Base-by-base conservation (phyloP, 192 early-diverging fungal genomes). In the Neocallimastix lanati region DNA sequence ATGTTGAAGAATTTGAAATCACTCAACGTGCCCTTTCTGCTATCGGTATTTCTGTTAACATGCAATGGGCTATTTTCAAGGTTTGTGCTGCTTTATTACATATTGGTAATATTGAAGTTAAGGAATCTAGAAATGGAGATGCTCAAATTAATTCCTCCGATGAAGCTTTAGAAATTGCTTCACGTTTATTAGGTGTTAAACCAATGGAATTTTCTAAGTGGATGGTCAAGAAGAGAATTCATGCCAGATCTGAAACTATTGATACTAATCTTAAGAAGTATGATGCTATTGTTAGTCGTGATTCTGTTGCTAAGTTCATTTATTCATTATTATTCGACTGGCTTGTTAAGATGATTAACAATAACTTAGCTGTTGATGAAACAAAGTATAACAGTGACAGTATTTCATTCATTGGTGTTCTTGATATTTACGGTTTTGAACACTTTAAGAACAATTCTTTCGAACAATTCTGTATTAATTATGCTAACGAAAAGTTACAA, bases 361-460 rank as follows among this genome's bases (percentile, higher is more conserved):
- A 83, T 67, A 93, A 93, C 84, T 88, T 99, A 76, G 30, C 30
- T 33, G 30, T 33, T 33, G 30, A 33, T 33, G 30, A 33, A 33
- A 80, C 82, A 12, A 33, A 33, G 30, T 33, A 33, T 11, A 33
- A 33, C 30, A 78, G 81, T n/a, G 82, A 84, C 13, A 80, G 79
- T 12, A 33, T 33, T 33, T 90, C 90, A 29, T 98, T 99, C 82
- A 99, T 99, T 83, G 97, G 97, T 87, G 97, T 99, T 4, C 87
- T 99, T 78, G 97, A 99, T 90, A 99, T 99, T 82, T 99, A 98
- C 83, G 97, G 89, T 76, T 99, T 99, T 84, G 97, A 99, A 84
- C 96, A 98, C 83, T 99, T 99, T 85, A 93, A 95, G 86, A 97
- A 96, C 87, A 99, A 99, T 88, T 97, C 96, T 29, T 99, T 99